These are phyloP conservation scores for Extremus antarcticus DNA, from an alignment of 495 filamentous ascomycete genomes.

Conservation along the genomic window DNA sequence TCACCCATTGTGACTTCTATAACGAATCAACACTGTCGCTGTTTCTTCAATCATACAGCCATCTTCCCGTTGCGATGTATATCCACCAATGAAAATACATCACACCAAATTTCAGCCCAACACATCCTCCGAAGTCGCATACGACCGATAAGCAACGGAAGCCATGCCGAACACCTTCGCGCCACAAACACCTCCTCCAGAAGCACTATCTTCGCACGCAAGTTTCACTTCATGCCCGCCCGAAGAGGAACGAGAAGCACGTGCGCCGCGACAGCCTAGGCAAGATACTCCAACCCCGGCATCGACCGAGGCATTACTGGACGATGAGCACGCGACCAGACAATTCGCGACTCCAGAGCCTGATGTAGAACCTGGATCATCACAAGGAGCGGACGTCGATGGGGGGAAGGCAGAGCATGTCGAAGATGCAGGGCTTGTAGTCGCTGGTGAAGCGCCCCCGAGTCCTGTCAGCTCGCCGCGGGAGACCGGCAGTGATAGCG, in stretches of 20 bases:
- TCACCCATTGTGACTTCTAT: too few relatives aligned
- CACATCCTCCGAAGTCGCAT: too few relatives aligned
- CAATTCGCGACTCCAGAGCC: conserved; percentile 8
- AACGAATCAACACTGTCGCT: too few relatives aligned
- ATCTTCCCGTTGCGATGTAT: too few relatives aligned
- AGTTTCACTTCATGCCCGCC: conserved; percentile 49
- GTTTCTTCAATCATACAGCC: too few relatives aligned
- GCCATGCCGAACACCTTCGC: conserved; percentile 43
- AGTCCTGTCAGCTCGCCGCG: conserved; percentile 23
- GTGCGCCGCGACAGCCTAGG: conserved; percentile 9
- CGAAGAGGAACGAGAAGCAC: conserved; percentile 30
- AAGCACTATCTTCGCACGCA: conserved; percentile 38
- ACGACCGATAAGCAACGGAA: too few relatives aligned
- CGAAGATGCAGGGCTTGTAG: conserved; percentile 23
- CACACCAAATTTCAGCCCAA: too few relatives aligned
- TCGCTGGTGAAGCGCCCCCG: conserved; percentile 17
- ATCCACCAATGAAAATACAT: too few relatives aligned
- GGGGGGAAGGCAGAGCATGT: conserved; percentile 11
- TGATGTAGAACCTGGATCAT: background rate
- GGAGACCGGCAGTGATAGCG: conserved; percentile 20
- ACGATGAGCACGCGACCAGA: conserved; percentile 1
- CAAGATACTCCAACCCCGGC: background rate
- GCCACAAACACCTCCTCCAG: conserved; percentile 32
- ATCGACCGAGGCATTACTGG: background rate
- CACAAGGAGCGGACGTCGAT: conserved; percentile 1